These are phyloP conservation scores for Suillus clintonianus DNA, from an alignment of 768 basidiomycete species.

Conservation along the genomic window DNA sequence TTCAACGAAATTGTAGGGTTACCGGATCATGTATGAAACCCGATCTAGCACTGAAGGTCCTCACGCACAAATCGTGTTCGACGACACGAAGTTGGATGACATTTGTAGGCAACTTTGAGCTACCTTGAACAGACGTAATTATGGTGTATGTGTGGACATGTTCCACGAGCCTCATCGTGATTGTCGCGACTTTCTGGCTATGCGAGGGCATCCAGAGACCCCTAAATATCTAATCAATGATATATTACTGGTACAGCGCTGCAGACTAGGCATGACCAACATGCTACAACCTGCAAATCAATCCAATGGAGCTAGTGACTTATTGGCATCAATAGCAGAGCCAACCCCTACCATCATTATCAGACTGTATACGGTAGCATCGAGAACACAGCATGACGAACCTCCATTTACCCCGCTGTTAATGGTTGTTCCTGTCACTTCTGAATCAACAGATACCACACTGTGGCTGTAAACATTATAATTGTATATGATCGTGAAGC, in stretches of 20 bases:
- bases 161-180: too few species aligned
- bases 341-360: background rate
- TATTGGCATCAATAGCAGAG: background rate
- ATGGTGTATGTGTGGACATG: too few species aligned
- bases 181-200: background rate
- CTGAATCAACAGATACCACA: background rate
- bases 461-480: background rate
- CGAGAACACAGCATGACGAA: background rate
- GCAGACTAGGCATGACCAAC: background rate
- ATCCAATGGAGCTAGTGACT: background rate
- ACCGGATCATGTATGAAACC: too few species aligned
- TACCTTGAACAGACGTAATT: too few species aligned
- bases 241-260: background rate
- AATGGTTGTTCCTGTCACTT: background rate
- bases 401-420: background rate
- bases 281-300: background rate
- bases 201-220: background rate
- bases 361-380: background rate
- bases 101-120: too few species aligned
- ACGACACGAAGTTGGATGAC: too few species aligned
- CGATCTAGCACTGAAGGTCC: too few species aligned
- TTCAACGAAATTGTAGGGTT: too few species aligned
- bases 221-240: background rate
- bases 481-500: background rate
- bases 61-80: too few species aligned